phyloP scores from a whole-genome alignment of 2,329 filamentous ascomycete genomes.

The Colletotrichum magnum region DNA sequence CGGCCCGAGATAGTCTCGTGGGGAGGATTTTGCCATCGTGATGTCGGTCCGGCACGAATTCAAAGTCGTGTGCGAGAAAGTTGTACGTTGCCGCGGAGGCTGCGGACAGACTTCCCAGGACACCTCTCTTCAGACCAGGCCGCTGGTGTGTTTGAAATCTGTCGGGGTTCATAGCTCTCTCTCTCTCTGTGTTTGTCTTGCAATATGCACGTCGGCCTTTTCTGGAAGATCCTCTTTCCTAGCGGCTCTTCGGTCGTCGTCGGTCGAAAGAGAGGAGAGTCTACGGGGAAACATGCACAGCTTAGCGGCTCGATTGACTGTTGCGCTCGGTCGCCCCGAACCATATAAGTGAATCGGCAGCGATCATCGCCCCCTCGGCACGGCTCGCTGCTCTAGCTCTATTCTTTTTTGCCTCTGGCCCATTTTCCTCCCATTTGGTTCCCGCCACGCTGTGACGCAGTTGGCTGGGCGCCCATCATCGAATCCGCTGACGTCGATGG shows the following conservation, averaged over 20 bases:
- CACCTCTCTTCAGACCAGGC: slow-evolving; percentile 19
- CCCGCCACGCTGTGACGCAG: slow-evolving; percentile 29
- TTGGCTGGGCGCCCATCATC: slow-evolving; percentile 6
- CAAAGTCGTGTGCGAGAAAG: slow-evolving; percentile 36
- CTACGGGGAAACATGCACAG: slow-evolving; percentile 1
- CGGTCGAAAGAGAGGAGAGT: slow-evolving; percentile 5
- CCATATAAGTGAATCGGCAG: slow-evolving; percentile 29
- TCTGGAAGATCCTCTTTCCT: background rate
- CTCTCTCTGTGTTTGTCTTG: background rate
- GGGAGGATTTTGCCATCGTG: slow-evolving; percentile 28
- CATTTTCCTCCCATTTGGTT: background rate
- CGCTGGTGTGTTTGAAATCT: slow-evolving; percentile 22
- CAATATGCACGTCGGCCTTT: background rate
- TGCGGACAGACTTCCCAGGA: slow-evolving; percentile 19
- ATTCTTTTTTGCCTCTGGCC: background rate
- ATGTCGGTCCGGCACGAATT: slow-evolving; percentile 32
- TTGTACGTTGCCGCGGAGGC: slow-evolving; percentile 31
- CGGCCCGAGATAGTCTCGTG: slow-evolving; percentile 34
- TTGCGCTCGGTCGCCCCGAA: slow-evolving; percentile 17
- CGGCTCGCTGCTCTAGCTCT: background rate
- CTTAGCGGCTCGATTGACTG: background rate
- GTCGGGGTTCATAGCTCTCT: slow-evolving; percentile 25
- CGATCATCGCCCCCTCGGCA: slow-evolving; percentile 3
- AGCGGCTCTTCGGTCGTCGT: slow-evolving; percentile 12
- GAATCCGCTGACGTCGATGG: slow-evolving; percentile 27